Percentiles rank a stretch among this genome's conserved stretches.
Evolutionary conservation across 164 flowering plant species (phyloP).

Genomic region (Vitis rupestris): DNA sequence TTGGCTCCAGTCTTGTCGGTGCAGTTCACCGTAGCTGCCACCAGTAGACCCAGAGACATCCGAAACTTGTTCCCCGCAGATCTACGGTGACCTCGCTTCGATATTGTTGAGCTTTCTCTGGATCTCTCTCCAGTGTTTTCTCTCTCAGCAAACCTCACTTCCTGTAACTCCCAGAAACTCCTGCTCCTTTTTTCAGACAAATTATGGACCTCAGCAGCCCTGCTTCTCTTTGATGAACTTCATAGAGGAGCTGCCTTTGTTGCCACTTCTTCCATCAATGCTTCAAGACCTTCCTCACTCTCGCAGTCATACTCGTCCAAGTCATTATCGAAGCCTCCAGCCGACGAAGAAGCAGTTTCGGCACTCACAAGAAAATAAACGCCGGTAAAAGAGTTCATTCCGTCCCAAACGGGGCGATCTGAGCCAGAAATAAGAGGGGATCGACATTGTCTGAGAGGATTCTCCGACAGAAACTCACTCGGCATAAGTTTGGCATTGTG

Average conservation of each 20-base stretch:
- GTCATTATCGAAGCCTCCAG: slow-evolving; percentile 35
- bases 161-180: too few species aligned
- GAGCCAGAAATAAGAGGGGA: not conserved
- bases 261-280: slow-evolving; percentile 29
- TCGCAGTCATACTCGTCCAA: slow-evolving; percentile 50
- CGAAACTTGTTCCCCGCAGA: slow-evolving; percentile 79
- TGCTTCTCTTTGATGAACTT: slow-evolving; percentile 59
- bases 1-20: too few species aligned
- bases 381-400: slow-evolving; percentile 13
- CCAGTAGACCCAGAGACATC: slow-evolving; percentile 86
- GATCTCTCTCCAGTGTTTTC: too few species aligned
- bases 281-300: slow-evolving; percentile 56
- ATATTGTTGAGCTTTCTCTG: too few species aligned
- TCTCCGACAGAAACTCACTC: not conserved
- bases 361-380: slow-evolving; percentile 5
- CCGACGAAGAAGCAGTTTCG: slow-evolving; percentile 14
- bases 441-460: slow-evolving; percentile 10
- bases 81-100: slow-evolving; percentile 83
- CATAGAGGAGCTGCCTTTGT: slow-evolving; percentile 24
- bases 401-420: slow-evolving; percentile 4
- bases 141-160: too few species aligned
- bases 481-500: too few species aligned
- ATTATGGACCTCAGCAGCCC: slow-evolving; percentile 94
- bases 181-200: slow-evolving; percentile 91
- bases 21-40: slow-evolving; percentile 83